Percentiles rank a stretch among this genome's conserved stretches.
phyloP scores from a whole-genome alignment of 371 early-diverging fungal species.

The Mortierella sp. region DNA sequence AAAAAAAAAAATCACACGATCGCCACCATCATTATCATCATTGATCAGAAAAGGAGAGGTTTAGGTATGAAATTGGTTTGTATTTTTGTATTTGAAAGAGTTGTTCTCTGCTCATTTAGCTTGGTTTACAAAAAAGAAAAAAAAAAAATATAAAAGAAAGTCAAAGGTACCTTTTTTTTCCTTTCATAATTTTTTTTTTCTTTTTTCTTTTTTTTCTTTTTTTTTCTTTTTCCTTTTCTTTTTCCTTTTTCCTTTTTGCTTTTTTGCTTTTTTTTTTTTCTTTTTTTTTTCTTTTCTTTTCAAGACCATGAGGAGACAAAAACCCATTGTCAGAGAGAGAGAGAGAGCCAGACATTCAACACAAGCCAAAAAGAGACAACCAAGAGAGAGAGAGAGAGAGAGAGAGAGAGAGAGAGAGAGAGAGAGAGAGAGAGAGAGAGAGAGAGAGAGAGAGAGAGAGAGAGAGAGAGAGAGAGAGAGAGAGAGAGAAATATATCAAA shows the following conservation, averaged over 20 bases:
- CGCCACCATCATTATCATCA: no score
- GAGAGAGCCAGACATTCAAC: conserved; percentile 6
- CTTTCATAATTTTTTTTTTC: neutral
- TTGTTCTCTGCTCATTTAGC: no score
- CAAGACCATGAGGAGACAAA: neutral
- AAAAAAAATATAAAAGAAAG: no score
- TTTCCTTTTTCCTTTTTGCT: neutral
- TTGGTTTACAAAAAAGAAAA: no score
- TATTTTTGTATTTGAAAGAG: no score
- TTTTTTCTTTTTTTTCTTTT: neutral
- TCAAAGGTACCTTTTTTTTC: neutral
- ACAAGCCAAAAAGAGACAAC: neutral
- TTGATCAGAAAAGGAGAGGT: no score
- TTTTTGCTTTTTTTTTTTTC: neutral
- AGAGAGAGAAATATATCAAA: neutral
- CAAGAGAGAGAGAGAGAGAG: no score
- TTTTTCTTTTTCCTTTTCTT: conserved; percentile 5
- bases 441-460: neutral
- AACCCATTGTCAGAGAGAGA: no score
- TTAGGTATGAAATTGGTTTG: no score
- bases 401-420: neutral
- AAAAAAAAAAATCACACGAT: no score
- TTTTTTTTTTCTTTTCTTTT: conserved; percentile 8
- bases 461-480: conserved; percentile 1
- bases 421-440: neutral